Evolutionary conservation across 345 rosid species (phyloP), one percentile per base, ranked within the genome.

Genomic region (Bruguiera parviflora): DNA sequence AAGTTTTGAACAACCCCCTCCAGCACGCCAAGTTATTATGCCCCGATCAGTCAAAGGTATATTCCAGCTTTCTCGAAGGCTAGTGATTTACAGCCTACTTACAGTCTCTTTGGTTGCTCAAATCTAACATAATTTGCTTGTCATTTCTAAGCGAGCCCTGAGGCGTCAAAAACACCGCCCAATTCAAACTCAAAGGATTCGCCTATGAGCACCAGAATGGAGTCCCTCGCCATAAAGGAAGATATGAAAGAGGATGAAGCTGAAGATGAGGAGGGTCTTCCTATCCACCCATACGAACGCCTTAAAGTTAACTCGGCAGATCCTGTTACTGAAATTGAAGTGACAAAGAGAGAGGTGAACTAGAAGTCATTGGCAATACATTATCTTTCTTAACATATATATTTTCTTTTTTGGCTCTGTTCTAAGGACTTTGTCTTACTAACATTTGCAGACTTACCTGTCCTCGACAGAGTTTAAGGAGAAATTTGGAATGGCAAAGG

Each of bases 241-340:
- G 98, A 89, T 65, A 84, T 86, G 47, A 92, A 88, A 76, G 98
- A 96, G 77, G 97, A 84, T 29, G 99, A 92, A 71, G 84, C 87
- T 19, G 97, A 92, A 81, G 99, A 92, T 39, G 99, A 92, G 61
- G 99, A 90, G 77, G 98, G 94, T 32, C 88, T 92, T 31, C 87
- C 92, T 57, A 66, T 77, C 56, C 61, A 88, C 73, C 95, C 97
- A 28, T 96, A 84, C 13, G 99, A 96, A 22, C 96, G 95, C 69
- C 90, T 96, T 43, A 85, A 68, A 80, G 82, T 78, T 69, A 74
- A 81, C 69, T 84, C 99, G 5, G 57, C 85, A 19, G 91, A 90
- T 74, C 98, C 92, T 53, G 77, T 83, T 53, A 57, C 80, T 33
- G 98, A 89, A 71, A 96, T 96, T 70, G 98, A 96, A 79, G 88